Conservation (phyloP, 257 asterid species). For the Anisodus tanguticus region DNA sequence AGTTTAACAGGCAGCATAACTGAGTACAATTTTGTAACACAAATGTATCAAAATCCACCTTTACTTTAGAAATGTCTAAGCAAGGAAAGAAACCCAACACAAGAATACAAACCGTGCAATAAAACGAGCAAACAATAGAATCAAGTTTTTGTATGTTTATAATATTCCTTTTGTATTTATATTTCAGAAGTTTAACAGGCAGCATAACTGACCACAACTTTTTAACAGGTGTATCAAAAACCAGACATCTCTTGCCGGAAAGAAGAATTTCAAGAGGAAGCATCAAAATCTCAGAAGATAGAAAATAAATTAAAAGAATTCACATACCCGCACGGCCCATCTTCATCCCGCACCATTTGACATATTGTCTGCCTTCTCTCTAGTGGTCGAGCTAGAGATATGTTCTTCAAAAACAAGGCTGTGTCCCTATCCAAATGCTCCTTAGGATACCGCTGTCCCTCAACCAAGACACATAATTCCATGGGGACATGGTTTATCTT, state of each 20-base stretch:
- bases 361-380: constrained; percentile 49
- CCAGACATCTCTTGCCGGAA: not conserved
- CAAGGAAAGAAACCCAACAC: not conserved
- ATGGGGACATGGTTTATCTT: constrained; percentile 60
- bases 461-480: constrained; percentile 68
- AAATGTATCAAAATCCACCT: not conserved
- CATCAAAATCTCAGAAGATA: not conserved
- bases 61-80: not conserved
- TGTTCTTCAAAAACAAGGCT: constrained; percentile 39
- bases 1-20: not conserved
- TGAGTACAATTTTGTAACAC: constrained; percentile 33
- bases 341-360: constrained; percentile 59
- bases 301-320: constrained; percentile 13
- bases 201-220: constrained; percentile 24
- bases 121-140: not conserved
- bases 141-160: not conserved
- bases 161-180: too few relatives aligned
- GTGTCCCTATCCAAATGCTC: constrained; percentile 51
- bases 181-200: not conserved
- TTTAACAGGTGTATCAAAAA: constrained; percentile 14
- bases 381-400: constrained; percentile 52
- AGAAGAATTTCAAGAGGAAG: not conserved
- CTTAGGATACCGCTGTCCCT: constrained; percentile 68
- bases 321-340: constrained; percentile 82
- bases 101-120: not conserved